These are phyloP conservation scores for Pedinophyceae sp. DNA, from an alignment of 139 green algal species.

Conservation along the genomic window DNA sequence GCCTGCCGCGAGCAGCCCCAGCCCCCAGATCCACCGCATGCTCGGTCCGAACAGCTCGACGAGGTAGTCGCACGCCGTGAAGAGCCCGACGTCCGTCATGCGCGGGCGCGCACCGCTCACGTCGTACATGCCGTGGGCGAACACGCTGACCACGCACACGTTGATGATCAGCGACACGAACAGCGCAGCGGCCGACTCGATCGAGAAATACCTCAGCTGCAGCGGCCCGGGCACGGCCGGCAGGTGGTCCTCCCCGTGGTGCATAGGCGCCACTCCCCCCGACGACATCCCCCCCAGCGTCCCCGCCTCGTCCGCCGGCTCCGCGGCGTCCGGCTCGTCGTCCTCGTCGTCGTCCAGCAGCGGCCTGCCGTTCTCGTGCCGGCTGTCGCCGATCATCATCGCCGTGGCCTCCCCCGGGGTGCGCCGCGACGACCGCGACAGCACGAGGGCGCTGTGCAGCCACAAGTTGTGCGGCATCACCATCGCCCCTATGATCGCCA, in stretches of 20 bases:
- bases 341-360: too few relatives aligned
- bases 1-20: slow-evolving; percentile 35
- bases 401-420: background rate
- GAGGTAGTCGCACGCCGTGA: background rate
- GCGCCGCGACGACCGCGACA: too few relatives aligned
- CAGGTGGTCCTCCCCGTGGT: too few relatives aligned
- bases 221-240: too few relatives aligned
- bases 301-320: background rate
- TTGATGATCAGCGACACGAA: slow-evolving; percentile 70
- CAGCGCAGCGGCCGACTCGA: slow-evolving; percentile 56
- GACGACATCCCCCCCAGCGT: slow-evolving; percentile 44
- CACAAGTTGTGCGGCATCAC: slow-evolving; percentile 91
- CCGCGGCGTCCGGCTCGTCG: slow-evolving; percentile 16
- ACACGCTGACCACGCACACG: slow-evolving; percentile 61
- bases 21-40: slow-evolving; percentile 17
- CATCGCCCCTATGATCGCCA: slow-evolving; percentile 55
- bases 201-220: slow-evolving; percentile 53
- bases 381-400: slow-evolving; percentile 2
- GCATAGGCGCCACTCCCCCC: too few relatives aligned
- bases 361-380: too few relatives aligned
- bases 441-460: slow-evolving; percentile 69
- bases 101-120: background rate
- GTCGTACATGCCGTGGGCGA: slow-evolving; percentile 41
- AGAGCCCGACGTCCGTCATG: background rate
- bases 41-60: slow-evolving; percentile 1